Base-by-base conservation (phyloP, 768 basidiomycete species). In the Plicaturopsis crispa region DNA sequence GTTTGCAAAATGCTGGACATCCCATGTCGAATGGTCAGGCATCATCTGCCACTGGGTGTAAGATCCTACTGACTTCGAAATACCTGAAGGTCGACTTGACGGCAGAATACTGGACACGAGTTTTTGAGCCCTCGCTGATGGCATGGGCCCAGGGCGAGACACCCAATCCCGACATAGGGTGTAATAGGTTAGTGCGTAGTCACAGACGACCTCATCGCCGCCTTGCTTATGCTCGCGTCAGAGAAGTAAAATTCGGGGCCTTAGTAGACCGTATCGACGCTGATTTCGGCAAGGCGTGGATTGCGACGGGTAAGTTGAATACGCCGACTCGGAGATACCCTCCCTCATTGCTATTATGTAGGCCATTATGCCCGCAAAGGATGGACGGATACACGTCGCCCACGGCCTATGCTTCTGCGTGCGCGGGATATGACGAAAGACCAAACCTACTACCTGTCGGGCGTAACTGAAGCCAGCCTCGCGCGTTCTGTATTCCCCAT, bases 111-210 rank as follows among this genome's bases (percentile, higher is more conserved):
- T 98, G 93, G 93, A 77, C 69, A 10, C 70, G 76, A 22, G 90
- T 98, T 12, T 97, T 97, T 48, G 84, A 90, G 49, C 93, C 92
- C 2, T 78, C 89, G 3, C 54, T 98, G 26, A 65, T 64, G 32
- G 63, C 70, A 20, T 96, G 92, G 92, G 75, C 84, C 51, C 46
- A 57, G 3, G 93, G 93, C 1, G 55, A 69, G 7, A 94, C 89
- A 1, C 93, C 93, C 0, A 97, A 96, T 59, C 91, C 93, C 0
- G 93, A 97, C 52, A 79, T 97, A 1, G 79, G 76, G 71, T 97
- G 93, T 54, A 98, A 98, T 62, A 77, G 64, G 89, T 86, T 35
- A 37, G 61, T 43, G n/a, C n/a, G n/a, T n/a, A n/a, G n/a, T 41
- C 16, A 3, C 17, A 4, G 22, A 12, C 13, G n/a, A 17, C 6